A percentile compares a stretch with the other conserved stretches of the same genome.
Conservation (phyloP, 2,329 filamentous ascomycete genomes). For the Ambrosiella cleistominuta region DNA sequence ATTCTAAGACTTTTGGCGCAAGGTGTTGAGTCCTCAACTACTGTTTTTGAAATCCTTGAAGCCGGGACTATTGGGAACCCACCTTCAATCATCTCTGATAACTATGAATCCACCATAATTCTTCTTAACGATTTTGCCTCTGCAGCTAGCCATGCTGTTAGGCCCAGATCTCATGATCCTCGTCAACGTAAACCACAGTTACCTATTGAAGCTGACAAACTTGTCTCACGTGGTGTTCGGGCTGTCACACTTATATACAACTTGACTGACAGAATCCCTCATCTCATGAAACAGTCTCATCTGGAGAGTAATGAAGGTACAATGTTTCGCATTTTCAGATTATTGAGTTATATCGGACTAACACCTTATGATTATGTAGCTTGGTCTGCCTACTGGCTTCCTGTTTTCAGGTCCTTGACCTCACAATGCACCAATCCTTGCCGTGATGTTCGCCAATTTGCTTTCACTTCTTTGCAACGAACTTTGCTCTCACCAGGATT, state of each 20-base stretch:
- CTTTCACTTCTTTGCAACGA: conserved; percentile 71
- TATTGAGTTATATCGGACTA: neutral
- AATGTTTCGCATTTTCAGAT: conserved; percentile 15
- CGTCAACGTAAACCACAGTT: conserved; percentile 1
- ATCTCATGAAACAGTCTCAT: conserved; percentile 82
- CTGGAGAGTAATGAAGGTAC: conserved; percentile 69
- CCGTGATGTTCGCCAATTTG: conserved; percentile 76
- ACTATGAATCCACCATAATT: conserved; percentile 75
- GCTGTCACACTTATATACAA: conserved; percentile 68
- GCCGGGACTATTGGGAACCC: conserved; percentile 55
- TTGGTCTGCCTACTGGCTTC: conserved; percentile 96
- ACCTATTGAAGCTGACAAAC: conserved; percentile 2
- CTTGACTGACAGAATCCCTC: conserved; percentile 64
- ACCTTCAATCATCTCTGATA: conserved; percentile 78
- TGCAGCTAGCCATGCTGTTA: conserved; percentile 22
- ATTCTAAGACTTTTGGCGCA: conserved; percentile 61
- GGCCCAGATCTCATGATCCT: conserved; percentile 4
- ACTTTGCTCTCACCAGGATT: conserved; percentile 72
- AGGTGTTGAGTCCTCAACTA: conserved; percentile 50
- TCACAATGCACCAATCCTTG: conserved; percentile 88
- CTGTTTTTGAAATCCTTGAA: conserved; percentile 78
- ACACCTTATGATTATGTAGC: conserved; percentile 30
- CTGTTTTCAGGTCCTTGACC: conserved; percentile 76
- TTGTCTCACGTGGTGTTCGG: conserved; percentile 46
- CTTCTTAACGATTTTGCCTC: conserved; percentile 82